Base-by-base conservation (phyloP, 805 yeast species). In the Torulaspora delbrueckii region DNA sequence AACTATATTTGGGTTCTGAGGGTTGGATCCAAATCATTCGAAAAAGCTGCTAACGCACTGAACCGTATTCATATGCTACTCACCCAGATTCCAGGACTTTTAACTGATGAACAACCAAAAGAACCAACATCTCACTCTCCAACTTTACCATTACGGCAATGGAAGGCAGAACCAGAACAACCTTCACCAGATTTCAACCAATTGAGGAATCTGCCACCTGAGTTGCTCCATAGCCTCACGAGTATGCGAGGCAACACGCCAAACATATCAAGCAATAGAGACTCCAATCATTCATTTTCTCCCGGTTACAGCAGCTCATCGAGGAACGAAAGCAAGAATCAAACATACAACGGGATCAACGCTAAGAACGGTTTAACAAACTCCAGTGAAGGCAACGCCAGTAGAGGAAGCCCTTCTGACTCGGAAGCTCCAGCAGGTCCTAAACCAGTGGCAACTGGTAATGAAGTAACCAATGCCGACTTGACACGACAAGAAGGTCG, bases 1-100 rank as follows among this genome's bases (percentile, higher is more conserved):
- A 84, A 83, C 54, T 90, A 86, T 63, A 72, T 95, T 47, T 81
- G 88, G 84, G 76, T 81, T 8, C 65, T 91, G 35, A 80, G 84
- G 59, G 81, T 84, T 23, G 79, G 86, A 35, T 77, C 93, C 3
- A 81, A 82, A 52, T 83, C 86, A 25, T 88, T 86, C 59, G 84
- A 78, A 25, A 90, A 86, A 50, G 87, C 87, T 27, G 77, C 79
- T n/a, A 77, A 76, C 43, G 95, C 96, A 0, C 66, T 89, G 36
- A 71, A 73, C 41, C 77, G 81, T 56, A 76, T 90, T 46, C 91
- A 88, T 56, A 73, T 84, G 52, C 76, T 90, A 2, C 67, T 87
- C 42, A 73, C 75, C 19, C 86, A 86, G 47, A 80, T 90, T 14
- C 96, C 96, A 0, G 90, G 88, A 0, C 63, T 83, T 19, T 40